Base-by-base conservation (phyloP, 371 early-diverging fungal species). In the Actinomortierella ambigua region DNA sequence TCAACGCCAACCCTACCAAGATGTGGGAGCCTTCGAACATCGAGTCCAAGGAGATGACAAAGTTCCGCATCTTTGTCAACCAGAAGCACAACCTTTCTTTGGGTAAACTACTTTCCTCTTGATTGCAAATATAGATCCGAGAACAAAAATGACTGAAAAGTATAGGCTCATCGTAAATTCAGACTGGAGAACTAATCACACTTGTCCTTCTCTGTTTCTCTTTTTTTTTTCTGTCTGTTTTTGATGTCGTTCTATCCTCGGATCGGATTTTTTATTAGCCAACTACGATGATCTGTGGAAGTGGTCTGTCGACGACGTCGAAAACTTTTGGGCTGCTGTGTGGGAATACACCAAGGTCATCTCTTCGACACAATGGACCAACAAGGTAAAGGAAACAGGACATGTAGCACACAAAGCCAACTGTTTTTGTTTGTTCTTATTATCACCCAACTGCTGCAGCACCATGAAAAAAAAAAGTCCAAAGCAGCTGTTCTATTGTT, bases 311-410 rank as follows among this genome's bases (percentile, higher is more conserved):
- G 75, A 79, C 6, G 69, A 87, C 18, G 80, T 90, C 43, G 82
- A 82, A 52, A 73, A 82, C 13, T 98, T 98, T 70, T 98, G 98
- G 98, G 81, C 82, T 9, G 84, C 82, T 44, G 92, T 95, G 24
- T 95, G 95, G 94, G 91, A 93, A 46, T 96, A 84, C 65, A 89
- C 90, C 39, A 81, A 82, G 3, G 84, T 97, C 29, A 77, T 86
- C 40, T 58, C 81, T 4, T 34, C 34, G 7, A 6, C 34, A 34
- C 4, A 34, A 34, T 34, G 4, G 7, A 34, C 34, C 34, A 34
- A 34, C 11, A 66, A 69, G 23, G 70, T 71, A n/a, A n/a, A n/a
- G n/a, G n/a, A n/a, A n/a, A n/a, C n/a, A n/a, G n/a, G n/a, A n/a
- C n/a, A n/a, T n/a, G n/a, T n/a, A n/a, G 4, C 34, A 34, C 34